Base-by-base conservation (phyloP, 306 rosid genomes). In the Adenanthera pavonina region DNA sequence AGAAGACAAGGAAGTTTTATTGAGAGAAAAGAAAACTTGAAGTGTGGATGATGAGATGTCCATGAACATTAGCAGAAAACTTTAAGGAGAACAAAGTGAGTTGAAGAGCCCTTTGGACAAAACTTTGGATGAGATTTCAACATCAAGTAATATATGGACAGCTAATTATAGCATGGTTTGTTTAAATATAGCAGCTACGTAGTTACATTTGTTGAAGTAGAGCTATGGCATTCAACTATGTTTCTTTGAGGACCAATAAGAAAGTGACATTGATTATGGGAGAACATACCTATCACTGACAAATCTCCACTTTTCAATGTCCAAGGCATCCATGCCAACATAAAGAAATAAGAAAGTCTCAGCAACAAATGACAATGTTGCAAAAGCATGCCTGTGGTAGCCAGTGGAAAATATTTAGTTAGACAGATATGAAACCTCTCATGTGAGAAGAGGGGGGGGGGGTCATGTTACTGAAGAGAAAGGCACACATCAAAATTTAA, bases 261-360 rank as follows among this genome's bases (percentile, higher is more conserved):
- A 64, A 69, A 79, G 72, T 69, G 78, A 66, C 68, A 43, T 59
- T 40, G 36, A 60, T 40, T 20, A 1, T 25, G 33, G 60, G 53
- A 77, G 72, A 54, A 19, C 82, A 57, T 92, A 95, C 99, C 98
- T 95, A 74, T 93, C 94, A 78, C 96, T 93, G 30, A 93, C 98
- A 76, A 85, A 95, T 83, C 89, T 92, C 99, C 98, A 95, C 83
- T 95, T 95, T 60, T 95, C 99, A 57, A 95, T 93, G 88, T 95
- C 99, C 96, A 95, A 80, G 66, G 99, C 98, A 87, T 95, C 99
- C 98, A 95, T 93, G 73, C 98, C 99, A 78, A 95, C 99, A 82
- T 95, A 95, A 80, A 95, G 91, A 81, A 95, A 93, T 91, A 95
- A 86, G 78, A 95, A 93, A 60, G 82, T 88, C 93, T 95, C 98